Base-by-base conservation (phyloP, 1,139 yeast species). In the Candida mesenterica region DNA sequence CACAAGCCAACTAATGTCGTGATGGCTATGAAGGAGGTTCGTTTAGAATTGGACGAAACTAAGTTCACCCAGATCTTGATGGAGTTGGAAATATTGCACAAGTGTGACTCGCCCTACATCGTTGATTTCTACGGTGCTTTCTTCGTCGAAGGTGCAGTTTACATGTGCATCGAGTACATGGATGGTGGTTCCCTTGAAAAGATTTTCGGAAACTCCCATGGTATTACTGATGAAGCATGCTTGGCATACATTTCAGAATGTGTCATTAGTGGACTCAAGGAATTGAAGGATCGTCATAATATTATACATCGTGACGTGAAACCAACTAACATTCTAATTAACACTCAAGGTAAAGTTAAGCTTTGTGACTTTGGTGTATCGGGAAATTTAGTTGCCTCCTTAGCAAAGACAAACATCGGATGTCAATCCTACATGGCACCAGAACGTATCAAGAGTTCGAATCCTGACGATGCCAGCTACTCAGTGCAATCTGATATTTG, bases 361-460 rank as follows among this genome's bases (percentile, higher is more conserved):
- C 67, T 92, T 26, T 89, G 97, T 66, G 99, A 92, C 63, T 92
- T 92, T 61, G 99, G 99, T 30, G 98, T 92, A 15, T 78, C 89
- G 39, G 98, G 98, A 19, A 92, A 92, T 55, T 68, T 92, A 43
- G 98, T 92, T 24, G 97, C 97, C 1, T 88, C 96, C 0, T 73
- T 92, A 51, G 98, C 98, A 7, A 81, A 89, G 52, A 92, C 99
- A 1, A 92, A 92, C 53, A 90, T 92, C 50, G 99, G 99, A 5
- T 94, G 98, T 60, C 98, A 92, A 62, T 86, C 96, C 4, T 92
- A 92, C 62, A 94, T 94, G 98, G 97, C 98, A 0, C 99, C 99
- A 1, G 99, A 92, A 59, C 75, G 99, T 54, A 94, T 92, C 52
- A 82, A 84, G 59, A 55, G 65, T 2, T 43, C 61, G 33, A 65